Evolutionary conservation across 2,329 filamentous ascomycete genomes (phyloP).

Genomic region (Magnaporthiopsis poae): DNA sequence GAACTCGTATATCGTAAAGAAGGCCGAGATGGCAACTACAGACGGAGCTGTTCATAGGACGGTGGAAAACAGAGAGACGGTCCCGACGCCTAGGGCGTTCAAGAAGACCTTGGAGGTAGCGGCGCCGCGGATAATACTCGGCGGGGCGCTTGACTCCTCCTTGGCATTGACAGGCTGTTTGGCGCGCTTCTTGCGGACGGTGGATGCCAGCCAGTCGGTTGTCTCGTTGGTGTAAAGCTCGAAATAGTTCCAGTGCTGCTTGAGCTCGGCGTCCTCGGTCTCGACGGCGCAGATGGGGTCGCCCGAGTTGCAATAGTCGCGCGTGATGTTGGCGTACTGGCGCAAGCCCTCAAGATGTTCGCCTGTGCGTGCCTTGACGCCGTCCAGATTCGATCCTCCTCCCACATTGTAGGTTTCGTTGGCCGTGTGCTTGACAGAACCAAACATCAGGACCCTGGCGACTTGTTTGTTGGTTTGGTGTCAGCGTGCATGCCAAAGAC

Average conservation of each 20-base stretch:
- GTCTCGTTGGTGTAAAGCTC: slow-evolving; percentile 20
- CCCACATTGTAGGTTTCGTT: slow-evolving; percentile 25
- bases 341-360: slow-evolving; percentile 20
- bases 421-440: slow-evolving; percentile 25
- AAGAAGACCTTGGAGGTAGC: not conserved
- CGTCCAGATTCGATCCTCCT: slow-evolving; percentile 17
- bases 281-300: slow-evolving; percentile 31
- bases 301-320: slow-evolving; percentile 25
- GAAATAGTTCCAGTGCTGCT: slow-evolving; percentile 27
- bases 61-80: not conserved
- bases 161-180: no score
- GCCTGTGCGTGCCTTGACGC: slow-evolving; percentile 22
- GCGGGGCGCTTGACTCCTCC: not conserved
- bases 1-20: not conserved
- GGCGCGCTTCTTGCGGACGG: not conserved
- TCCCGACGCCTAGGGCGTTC: not conserved
- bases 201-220: slow-evolving; percentile 12
- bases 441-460: slow-evolving; percentile 24
- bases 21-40: not conserved
- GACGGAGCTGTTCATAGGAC: not conserved
- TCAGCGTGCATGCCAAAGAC: no score
- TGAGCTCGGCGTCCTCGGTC: slow-evolving; percentile 8
- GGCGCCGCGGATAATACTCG: not conserved
- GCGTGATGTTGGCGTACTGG: slow-evolving; percentile 19
- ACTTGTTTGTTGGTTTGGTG: slow-evolving; percentile 17